Base-by-base conservation (phyloP, 1,139 yeast genomes). In the Scheffersomyces titani region DNA sequence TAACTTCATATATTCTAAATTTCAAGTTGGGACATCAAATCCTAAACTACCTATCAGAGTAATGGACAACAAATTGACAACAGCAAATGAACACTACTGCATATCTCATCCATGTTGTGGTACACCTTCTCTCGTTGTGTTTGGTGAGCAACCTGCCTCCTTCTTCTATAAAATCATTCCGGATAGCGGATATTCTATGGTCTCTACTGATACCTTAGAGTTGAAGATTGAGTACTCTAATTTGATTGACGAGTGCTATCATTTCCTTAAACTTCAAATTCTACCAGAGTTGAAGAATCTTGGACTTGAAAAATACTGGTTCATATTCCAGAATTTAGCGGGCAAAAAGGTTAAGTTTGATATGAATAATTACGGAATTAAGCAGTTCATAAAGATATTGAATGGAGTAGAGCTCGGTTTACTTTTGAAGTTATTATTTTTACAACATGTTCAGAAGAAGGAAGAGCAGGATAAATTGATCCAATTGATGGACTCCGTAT, bases 111-210 rank as follows among this genome's bases (percentile, higher is more conserved):
- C 65, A 6, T 19, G 16, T 2, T 46, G 48, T 21, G 24, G 50
- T 4, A 52, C 54, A 5, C 72, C 81, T 18, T 60, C 72, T 3
- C 66, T 84, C 20, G 73, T 87, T 45, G 87, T 91, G 0, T 85
- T 82, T 65, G 83, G 84, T 3, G 92, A 87, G n/a, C 92, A 90
- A 57, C 90, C 92, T 0, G 85, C 86, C 0, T 80, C 86, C 1
- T 82, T 81, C 52, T 85, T 88, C 58, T 90, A 83, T 68, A 79
- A 81, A 53, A 78, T 89, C 22, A 69, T 58, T 0, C 74, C 78
- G 0, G 60, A 65, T 0, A 52, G 56, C 1, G 60, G 57, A 6
- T 67, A 69, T 47, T 52, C 53, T 6, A 61, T 75, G 13, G 61
- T 62, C 16, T 55, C 68, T 1, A 66, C 75, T 6, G 85, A 82